phyloP scores from a whole-genome alignment of 805 yeast genomes.

The Hermanozyma aechmeae region DNA sequence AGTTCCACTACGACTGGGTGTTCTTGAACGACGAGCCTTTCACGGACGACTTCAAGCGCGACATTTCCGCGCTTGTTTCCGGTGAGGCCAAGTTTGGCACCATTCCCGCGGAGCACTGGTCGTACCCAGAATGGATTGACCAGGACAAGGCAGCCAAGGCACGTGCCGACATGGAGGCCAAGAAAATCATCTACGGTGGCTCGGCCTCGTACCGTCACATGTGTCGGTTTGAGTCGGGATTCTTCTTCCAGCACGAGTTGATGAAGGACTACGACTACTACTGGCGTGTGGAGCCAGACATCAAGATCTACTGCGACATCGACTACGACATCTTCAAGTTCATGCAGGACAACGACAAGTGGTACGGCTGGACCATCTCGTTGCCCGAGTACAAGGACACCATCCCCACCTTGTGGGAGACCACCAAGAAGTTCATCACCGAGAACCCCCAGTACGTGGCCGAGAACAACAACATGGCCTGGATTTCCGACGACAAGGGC shows the following conservation, averaged over 20 bases:
- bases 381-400: slow-evolving; percentile 78
- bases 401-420: slow-evolving; percentile 76
- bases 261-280: slow-evolving; percentile 76
- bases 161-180: slow-evolving; percentile 47
- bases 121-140: slow-evolving; percentile 79
- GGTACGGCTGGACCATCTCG: slow-evolving; percentile 81
- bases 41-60: slow-evolving; percentile 66
- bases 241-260: slow-evolving; percentile 72
- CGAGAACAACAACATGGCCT: slow-evolving; percentile 58
- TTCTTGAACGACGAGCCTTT: slow-evolving; percentile 85
- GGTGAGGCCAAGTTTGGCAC: slow-evolving; percentile 73
- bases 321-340: slow-evolving; percentile 80
- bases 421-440: slow-evolving; percentile 57
- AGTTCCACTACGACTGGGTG: slow-evolving; percentile 89
- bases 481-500: slow-evolving; percentile 63
- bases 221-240: slow-evolving; percentile 90
- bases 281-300: slow-evolving; percentile 93
- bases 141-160: slow-evolving; percentile 56
- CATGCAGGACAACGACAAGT: slow-evolving; percentile 67
- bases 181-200: slow-evolving; percentile 64
- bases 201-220: slow-evolving; percentile 77
- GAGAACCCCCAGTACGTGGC: slow-evolving; percentile 53
- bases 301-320: slow-evolving; percentile 73
- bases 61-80: slow-evolving; percentile 58
- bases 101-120: slow-evolving; percentile 83